Conservation (phyloP, 768 basidiomycete genomes). For the Rhodotorula sphaerocarpa region DNA sequence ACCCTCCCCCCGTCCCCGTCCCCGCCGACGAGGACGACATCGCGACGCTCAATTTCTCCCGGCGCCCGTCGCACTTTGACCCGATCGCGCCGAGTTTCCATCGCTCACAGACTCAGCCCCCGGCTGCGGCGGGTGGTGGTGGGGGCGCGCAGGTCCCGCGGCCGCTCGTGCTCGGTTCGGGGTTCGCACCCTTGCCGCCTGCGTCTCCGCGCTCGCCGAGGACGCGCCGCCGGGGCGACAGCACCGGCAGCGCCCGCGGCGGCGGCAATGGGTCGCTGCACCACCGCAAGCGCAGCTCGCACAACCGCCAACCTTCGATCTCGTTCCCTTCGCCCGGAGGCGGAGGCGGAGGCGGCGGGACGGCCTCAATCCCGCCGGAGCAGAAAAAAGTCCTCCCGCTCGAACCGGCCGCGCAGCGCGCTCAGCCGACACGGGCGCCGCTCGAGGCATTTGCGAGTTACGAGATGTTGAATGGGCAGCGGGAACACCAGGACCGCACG, state of each 20-base stretch:
- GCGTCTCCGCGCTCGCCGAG: not conserved
- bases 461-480: conserved; percentile 31
- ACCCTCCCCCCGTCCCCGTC: not conserved
- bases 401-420: conserved; percentile 18
- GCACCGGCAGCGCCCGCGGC: conserved; percentile 9
- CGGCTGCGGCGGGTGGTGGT: conserved; percentile 4
- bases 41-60: conserved; percentile 28
- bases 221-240: not conserved
- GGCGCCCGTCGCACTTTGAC: conserved; percentile 27
- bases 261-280: too few species aligned
- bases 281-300: not conserved
- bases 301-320: not conserved
- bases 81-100: conserved; percentile 26
- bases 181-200: conserved; percentile 8
- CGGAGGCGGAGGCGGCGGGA: not conserved
- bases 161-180: not conserved
- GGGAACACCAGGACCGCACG: conserved; percentile 10
- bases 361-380: not conserved
- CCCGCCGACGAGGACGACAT: conserved; percentile 22
- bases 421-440: conserved; percentile 21
- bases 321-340: conserved; percentile 15
- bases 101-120: conserved; percentile 2
- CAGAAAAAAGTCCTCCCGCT: conserved; percentile 19
- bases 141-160: not conserved
- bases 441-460: conserved; percentile 31